Conservation (phyloP, 2,329 filamentous ascomycete genomes). For the Ascochyta fabae region DNA sequence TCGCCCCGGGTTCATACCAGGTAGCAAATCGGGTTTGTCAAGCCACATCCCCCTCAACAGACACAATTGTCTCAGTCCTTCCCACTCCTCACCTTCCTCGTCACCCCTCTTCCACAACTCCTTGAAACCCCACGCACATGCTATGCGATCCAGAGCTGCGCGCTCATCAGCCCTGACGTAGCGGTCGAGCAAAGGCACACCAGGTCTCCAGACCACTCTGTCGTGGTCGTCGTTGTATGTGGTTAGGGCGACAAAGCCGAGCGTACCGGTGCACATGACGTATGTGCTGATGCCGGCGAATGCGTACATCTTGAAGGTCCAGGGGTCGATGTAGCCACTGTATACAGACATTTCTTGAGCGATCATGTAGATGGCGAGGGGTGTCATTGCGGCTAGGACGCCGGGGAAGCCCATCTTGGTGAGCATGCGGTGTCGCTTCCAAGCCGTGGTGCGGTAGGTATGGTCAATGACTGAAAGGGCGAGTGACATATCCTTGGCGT, state of each 20-base stretch:
- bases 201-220: slow-evolving; percentile 86
- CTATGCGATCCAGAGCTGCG: slow-evolving; percentile 83
- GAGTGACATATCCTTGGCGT: slow-evolving; percentile 76
- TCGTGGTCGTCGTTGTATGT: slow-evolving; percentile 96
- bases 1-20: slow-evolving; percentile 72
- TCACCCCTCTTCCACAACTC: slow-evolving; percentile 81
- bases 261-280: slow-evolving; percentile 76
- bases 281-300: slow-evolving; percentile 86
- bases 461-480: slow-evolving; percentile 77
- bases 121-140: slow-evolving; percentile 89
- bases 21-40: slow-evolving; percentile 88
- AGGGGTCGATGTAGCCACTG: slow-evolving; percentile 78
- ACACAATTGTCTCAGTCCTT: slow-evolving; percentile 81
- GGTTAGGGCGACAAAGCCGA: slow-evolving; percentile 83
- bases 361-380: slow-evolving; percentile 72
- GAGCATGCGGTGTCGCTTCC: slow-evolving; percentile 70
- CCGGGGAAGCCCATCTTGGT: slow-evolving; percentile 68
- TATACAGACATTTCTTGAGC: slow-evolving; percentile 70
- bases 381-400: slow-evolving; percentile 62
- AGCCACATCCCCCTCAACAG: slow-evolving; percentile 86
- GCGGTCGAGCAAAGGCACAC: slow-evolving; percentile 78
- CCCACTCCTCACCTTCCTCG: slow-evolving; percentile 91
- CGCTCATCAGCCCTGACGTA: slow-evolving; percentile 93
- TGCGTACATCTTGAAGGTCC: slow-evolving; percentile 75
- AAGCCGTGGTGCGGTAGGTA: slow-evolving; percentile 71